These are phyloP conservation scores for Aphanocladium album DNA, from an alignment of 2,329 filamentous ascomycete genomes.

Conservation along the genomic window DNA sequence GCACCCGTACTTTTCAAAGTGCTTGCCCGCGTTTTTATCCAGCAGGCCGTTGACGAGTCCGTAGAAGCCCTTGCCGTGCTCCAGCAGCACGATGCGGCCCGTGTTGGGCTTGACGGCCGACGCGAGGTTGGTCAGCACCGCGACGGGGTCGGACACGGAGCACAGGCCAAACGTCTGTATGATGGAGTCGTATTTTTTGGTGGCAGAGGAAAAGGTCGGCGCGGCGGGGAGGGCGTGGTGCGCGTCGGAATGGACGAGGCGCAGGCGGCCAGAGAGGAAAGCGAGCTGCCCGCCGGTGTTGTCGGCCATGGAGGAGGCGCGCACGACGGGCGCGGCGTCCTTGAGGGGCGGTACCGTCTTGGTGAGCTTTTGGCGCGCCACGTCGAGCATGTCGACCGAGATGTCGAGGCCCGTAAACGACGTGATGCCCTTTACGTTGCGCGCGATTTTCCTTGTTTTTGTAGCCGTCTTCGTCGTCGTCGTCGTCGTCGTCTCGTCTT, in stretches of 20 bases:
- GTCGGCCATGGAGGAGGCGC: slow-evolving; percentile 29
- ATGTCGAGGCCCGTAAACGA: slow-evolving; percentile 61
- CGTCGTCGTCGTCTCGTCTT: slow-evolving; percentile 9
- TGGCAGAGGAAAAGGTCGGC: slow-evolving; percentile 24
- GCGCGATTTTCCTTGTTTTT: neutral
- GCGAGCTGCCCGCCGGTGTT: slow-evolving; percentile 32
- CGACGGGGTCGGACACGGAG: slow-evolving; percentile 53
- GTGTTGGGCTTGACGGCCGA: slow-evolving; percentile 45
- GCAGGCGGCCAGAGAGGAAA: slow-evolving; percentile 38
- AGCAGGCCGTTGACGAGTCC: slow-evolving; percentile 50
- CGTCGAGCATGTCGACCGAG: slow-evolving; percentile 54
- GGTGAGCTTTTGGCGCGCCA: slow-evolving; percentile 50
- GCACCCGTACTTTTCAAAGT: slow-evolving; percentile 58
- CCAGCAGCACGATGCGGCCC: slow-evolving; percentile 56
- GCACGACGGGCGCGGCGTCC: slow-evolving; percentile 27
- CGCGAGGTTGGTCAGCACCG: slow-evolving; percentile 50
- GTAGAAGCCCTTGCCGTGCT: slow-evolving; percentile 56
- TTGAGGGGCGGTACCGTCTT: slow-evolving; percentile 36
- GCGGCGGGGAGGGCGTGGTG: slow-evolving; percentile 37
- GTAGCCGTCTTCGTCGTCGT: slow-evolving; percentile 15
- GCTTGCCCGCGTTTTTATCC: slow-evolving; percentile 49
- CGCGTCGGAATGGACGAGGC: slow-evolving; percentile 46
- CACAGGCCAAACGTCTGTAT: slow-evolving; percentile 62
- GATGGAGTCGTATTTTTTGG: slow-evolving; percentile 53
- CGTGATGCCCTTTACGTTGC: slow-evolving; percentile 30